Evolutionary conservation across 495 filamentous ascomycete genomes (phyloP).

Genomic region (Oleoguttula mirabilis): DNA sequence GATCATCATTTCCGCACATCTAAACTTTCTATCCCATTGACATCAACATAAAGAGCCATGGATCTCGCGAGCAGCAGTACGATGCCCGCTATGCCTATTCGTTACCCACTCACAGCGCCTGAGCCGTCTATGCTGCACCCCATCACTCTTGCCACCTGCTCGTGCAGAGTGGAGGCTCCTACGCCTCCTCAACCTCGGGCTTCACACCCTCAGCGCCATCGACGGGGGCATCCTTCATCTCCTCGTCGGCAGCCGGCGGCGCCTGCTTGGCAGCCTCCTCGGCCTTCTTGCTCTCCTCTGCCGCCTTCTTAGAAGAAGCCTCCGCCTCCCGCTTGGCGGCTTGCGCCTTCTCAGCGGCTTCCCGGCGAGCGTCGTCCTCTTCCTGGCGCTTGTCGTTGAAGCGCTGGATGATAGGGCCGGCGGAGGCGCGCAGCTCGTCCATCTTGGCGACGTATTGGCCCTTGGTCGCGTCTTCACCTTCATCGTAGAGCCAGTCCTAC

Average conservation of each 20-base stretch:
- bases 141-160: background rate
- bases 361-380: constrained; percentile 65
- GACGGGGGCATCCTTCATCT: constrained; percentile 30
- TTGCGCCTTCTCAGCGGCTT: constrained; percentile 60
- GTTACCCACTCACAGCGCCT: background rate
- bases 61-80: too few species aligned
- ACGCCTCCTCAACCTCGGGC: constrained; percentile 30
- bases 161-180: background rate
- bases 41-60: too few species aligned
- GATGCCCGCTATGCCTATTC: background rate
- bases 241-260: constrained; percentile 27
- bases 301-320: constrained; percentile 65
- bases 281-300: constrained; percentile 51
- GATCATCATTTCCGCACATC: too few species aligned
- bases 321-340: constrained; percentile 35
- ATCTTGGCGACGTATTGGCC: constrained; percentile 85
- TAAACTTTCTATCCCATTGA: too few species aligned
- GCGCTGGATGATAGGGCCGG: constrained; percentile 84
- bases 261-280: constrained; percentile 43
- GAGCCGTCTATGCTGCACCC: background rate
- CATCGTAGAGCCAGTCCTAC: constrained; percentile 99
- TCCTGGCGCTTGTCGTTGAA: constrained; percentile 90
- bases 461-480: constrained; percentile 91
- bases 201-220: constrained; percentile 19
- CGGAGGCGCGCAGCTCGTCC: constrained; percentile 84